Evolutionary conservation across 192 early-diverging fungal genomes (phyloP).

Genomic region (Mortierella alpina): DNA sequence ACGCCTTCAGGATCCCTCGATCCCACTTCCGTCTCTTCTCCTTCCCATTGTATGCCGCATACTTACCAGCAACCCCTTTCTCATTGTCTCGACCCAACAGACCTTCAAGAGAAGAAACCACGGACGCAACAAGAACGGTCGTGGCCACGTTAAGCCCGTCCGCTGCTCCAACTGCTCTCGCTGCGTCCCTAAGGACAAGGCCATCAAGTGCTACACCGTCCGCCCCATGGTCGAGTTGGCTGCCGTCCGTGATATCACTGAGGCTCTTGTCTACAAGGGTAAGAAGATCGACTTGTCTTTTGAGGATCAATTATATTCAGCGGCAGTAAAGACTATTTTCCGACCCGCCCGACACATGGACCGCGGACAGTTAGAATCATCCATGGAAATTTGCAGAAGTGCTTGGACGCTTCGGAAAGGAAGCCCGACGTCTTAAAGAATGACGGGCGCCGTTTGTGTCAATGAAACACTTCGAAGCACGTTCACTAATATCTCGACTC

Average conservation of each 20-base stretch:
- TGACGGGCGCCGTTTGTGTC: too few relatives aligned
- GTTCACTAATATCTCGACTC: neutral
- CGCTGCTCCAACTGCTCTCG: conserved; percentile 99
- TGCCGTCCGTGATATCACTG: conserved; percentile 94
- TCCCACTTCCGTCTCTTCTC: neutral
- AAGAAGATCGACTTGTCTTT: conserved; percentile 16
- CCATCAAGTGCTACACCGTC: conserved; percentile 99
- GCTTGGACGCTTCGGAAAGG: too few relatives aligned
- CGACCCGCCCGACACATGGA: neutral
- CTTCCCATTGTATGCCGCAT: neutral
- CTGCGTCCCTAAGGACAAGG: conserved; percentile 92
- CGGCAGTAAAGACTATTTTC: neutral
- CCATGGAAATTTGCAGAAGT: too few relatives aligned
- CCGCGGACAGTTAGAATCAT: too few relatives aligned
- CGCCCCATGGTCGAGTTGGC: conserved; percentile 99
- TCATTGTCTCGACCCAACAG: conserved; percentile 58
- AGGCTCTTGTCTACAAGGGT: conserved; percentile 96
- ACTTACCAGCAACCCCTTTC: neutral
- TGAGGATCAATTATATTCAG: neutral
- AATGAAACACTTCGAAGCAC: neutral
- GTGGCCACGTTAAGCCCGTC: conserved; percentile 97
- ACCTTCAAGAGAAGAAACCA: conserved; percentile 99
- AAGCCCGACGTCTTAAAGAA: too few relatives aligned
- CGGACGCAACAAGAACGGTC: conserved; percentile 99
- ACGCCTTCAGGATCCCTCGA: neutral